These are phyloP conservation scores for Didymella glomerata DNA, from an alignment of 2,329 filamentous ascomycete species.

Conservation along the genomic window DNA sequence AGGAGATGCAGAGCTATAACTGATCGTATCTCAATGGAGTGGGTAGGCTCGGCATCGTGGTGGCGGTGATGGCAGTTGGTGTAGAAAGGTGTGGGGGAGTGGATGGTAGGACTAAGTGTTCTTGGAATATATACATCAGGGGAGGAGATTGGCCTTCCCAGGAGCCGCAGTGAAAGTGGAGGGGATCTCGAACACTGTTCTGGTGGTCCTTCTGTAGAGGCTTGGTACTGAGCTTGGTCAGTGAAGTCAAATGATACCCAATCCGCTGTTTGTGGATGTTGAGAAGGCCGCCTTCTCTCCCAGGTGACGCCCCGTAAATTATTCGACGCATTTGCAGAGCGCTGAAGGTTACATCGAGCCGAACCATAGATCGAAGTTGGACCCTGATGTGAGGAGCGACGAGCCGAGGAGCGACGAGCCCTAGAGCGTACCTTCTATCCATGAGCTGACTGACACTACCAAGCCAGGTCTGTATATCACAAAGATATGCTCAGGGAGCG, in stretches of 20 bases:
- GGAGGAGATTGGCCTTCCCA: too few relatives aligned
- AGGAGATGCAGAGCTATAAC: too few relatives aligned
- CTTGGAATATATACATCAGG: background rate
- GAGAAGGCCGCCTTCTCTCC: too few relatives aligned
- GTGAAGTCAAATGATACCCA: background rate
- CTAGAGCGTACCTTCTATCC: too few relatives aligned
- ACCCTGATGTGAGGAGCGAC: background rate
- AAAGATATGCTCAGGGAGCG: background rate
- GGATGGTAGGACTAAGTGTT: background rate
- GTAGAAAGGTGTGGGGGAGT: too few relatives aligned
- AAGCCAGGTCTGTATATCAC: background rate
- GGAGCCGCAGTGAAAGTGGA: background rate
- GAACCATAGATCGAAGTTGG: background rate
- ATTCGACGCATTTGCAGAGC: background rate
- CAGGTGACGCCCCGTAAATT: background rate
- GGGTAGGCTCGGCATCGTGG: background rate
- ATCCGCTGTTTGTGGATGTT: background rate
- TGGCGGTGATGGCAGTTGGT: too few relatives aligned
- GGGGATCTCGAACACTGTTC: background rate
- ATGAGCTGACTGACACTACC: background rate
- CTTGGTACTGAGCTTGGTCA: background rate
- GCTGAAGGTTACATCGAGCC: too few relatives aligned
- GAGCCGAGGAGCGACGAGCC: background rate
- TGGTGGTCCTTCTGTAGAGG: background rate
- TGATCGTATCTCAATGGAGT: too few relatives aligned